Evolutionary conservation across 2,329 filamentous ascomycete genomes (phyloP).

Genomic region (Alternaria longipes): DNA sequence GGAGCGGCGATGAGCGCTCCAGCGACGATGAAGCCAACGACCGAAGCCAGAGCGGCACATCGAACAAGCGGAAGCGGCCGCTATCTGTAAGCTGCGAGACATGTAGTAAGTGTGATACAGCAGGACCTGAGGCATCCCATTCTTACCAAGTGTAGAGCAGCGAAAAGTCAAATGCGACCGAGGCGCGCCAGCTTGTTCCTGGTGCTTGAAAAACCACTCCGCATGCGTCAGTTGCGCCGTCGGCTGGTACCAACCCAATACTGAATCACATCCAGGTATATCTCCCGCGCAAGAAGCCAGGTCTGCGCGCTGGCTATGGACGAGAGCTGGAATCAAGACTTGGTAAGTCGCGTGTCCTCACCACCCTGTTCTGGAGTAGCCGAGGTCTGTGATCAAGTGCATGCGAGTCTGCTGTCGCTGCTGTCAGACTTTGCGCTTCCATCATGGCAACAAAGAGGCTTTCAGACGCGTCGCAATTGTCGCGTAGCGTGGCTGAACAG

Average conservation of each 20-base stretch:
- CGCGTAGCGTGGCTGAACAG: neutral
- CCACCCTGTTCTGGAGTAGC: constrained; percentile 7
- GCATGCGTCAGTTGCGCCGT: constrained; percentile 57
- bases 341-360: constrained; percentile 53
- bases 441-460: neutral
- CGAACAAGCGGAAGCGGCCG: constrained; percentile 60
- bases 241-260: neutral
- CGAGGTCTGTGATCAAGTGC: constrained; percentile 11
- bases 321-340: constrained; percentile 68
- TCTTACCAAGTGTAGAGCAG: constrained; percentile 59
- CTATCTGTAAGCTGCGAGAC: constrained; percentile 71
- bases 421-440: neutral
- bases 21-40: constrained; percentile 53
- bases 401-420: neutral
- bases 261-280: constrained; percentile 58
- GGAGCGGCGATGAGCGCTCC: constrained; percentile 51
- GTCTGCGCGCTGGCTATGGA: constrained; percentile 67
- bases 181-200: constrained; percentile 77
- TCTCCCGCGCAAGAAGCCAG: constrained; percentile 75
- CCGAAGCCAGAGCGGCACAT: constrained; percentile 44
- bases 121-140: neutral
- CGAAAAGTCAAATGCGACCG: constrained; percentile 78
- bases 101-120: constrained; percentile 12
- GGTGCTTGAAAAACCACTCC: constrained; percentile 74
- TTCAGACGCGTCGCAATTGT: neutral